Evolutionary conservation across 139 green algal species (phyloP).

Genomic region (Coelastrella sp.): DNA sequence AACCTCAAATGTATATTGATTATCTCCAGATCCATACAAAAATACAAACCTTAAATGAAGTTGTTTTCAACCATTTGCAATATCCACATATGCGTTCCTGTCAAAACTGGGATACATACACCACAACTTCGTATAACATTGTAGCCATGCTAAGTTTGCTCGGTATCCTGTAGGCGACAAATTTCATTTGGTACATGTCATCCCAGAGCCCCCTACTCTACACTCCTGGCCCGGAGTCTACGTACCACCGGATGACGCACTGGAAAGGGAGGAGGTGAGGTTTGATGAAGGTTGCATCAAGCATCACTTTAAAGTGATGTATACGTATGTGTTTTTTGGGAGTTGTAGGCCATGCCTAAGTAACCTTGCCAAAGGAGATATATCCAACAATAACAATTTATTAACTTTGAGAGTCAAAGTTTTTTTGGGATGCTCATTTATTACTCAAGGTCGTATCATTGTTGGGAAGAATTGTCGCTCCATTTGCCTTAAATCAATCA

Average conservation of each 20-base stretch:
- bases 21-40: too few species aligned
- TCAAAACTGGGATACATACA: too few species aligned
- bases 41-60: too few species aligned
- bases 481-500: neutral
- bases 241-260: constrained; percentile 35
- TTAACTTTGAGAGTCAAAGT: too few species aligned
- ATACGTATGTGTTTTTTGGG: neutral
- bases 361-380: too few species aligned
- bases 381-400: too few species aligned
- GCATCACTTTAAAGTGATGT: neutral
- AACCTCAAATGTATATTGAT: too few species aligned
- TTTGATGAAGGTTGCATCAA: neutral
- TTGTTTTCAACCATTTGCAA: too few species aligned
- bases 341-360: neutral
- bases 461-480: neutral
- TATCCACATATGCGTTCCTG: too few species aligned
- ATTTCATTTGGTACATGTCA: constrained; percentile 38
- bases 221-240: constrained; percentile 41
- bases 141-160: neutral
- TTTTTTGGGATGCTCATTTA: too few species aligned
- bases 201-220: constrained; percentile 29
- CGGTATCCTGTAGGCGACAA: neutral
- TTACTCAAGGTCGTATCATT: neutral
- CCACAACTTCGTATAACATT: neutral
- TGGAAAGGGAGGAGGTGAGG: constrained; percentile 35